Evolutionary conservation across 805 yeast species (phyloP).

Genomic region (Saccharomycodes ludwigii): DNA sequence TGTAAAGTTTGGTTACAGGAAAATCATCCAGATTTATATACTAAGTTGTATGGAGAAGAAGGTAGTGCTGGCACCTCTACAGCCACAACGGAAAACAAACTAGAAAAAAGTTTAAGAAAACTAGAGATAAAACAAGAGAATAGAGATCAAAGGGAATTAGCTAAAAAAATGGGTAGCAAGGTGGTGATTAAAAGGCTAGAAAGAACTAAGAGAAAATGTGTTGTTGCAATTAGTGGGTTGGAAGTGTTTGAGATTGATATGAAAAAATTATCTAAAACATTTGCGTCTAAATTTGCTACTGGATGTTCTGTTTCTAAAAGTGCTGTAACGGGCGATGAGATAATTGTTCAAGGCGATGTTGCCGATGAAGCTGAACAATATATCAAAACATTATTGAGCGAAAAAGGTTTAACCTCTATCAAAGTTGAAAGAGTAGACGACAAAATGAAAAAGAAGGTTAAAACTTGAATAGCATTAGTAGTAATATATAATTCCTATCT

Average conservation of each 20-base stretch:
- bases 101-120: slow-evolving; percentile 71
- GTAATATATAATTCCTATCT: too few species aligned
- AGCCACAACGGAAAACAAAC: slow-evolving; percentile 44
- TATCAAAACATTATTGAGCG: slow-evolving; percentile 56
- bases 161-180: slow-evolving; percentile 66
- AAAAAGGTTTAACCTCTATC: slow-evolving; percentile 71
- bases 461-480: too few species aligned
- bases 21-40: slow-evolving; percentile 42
- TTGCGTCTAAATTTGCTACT: slow-evolving; percentile 90
- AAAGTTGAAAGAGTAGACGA: slow-evolving; percentile 86
- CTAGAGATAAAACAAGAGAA: slow-evolving; percentile 79
- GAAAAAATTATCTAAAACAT: slow-evolving; percentile 83
- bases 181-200: slow-evolving; percentile 78
- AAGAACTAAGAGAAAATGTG: slow-evolving; percentile 79
- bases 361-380: slow-evolving; percentile 81
- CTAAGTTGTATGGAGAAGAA: slow-evolving; percentile 44
- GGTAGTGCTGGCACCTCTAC: slow-evolving; percentile 29
- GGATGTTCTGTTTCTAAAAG: slow-evolving; percentile 88
- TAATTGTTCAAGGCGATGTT: slow-evolving; percentile 89
- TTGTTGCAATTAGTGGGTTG: slow-evolving; percentile 74
- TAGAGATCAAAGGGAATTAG: slow-evolving; percentile 73
- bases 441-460: slow-evolving; percentile 54
- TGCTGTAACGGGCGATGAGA: slow-evolving; percentile 85
- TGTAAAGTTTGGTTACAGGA: slow-evolving; percentile 76
- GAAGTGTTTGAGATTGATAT: slow-evolving; percentile 82